Evolutionary conservation across 306 rosid genomes (phyloP).

Genomic region (Albizia julibrissin): DNA sequence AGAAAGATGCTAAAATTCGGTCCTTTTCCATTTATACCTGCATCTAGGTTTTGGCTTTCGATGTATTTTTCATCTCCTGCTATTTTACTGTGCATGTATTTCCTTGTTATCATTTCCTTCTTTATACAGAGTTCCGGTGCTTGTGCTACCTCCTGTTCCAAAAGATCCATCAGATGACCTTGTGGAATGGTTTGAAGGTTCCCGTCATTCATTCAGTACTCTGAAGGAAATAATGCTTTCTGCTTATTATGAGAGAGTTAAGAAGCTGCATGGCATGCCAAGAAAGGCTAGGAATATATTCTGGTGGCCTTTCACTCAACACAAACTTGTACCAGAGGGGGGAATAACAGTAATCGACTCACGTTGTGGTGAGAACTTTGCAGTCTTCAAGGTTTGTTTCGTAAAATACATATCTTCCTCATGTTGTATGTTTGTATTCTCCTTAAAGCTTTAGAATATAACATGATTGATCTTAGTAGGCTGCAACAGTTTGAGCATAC

Average conservation of each 20-base stretch:
- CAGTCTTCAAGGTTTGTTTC: conserved; percentile 85
- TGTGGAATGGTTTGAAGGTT: conserved; percentile 78
- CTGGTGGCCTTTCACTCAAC: conserved; percentile 99
- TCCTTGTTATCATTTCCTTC: conserved; percentile 23
- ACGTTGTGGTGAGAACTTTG: conserved; percentile 90
- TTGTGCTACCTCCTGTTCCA: conserved; percentile 85
- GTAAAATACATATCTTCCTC: conserved; percentile 10
- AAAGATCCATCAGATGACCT: conserved; percentile 72
- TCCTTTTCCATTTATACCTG: conserved; percentile 4
- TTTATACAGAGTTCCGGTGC: conserved; percentile 74
- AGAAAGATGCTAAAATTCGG: neutral
- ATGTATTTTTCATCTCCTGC: conserved; percentile 3
- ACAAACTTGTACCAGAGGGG: conserved; percentile 72
- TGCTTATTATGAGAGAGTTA: conserved; percentile 56
- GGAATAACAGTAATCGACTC: conserved; percentile 91
- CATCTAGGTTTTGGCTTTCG: conserved; percentile 7
- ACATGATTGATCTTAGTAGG: conserved; percentile 16
- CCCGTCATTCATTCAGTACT: conserved; percentile 52
- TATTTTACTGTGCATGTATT: conserved; percentile 6
- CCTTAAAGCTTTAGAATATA: neutral
- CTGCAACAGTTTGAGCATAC: conserved; percentile 22
- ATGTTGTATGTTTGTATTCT: neutral
- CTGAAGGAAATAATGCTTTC: conserved; percentile 75
- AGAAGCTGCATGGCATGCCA: conserved; percentile 82
- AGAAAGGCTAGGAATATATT: conserved; percentile 69